Base-by-base conservation (phyloP, 2,329 filamentous ascomycete species). In the Ceratocystis ficicola region DNA sequence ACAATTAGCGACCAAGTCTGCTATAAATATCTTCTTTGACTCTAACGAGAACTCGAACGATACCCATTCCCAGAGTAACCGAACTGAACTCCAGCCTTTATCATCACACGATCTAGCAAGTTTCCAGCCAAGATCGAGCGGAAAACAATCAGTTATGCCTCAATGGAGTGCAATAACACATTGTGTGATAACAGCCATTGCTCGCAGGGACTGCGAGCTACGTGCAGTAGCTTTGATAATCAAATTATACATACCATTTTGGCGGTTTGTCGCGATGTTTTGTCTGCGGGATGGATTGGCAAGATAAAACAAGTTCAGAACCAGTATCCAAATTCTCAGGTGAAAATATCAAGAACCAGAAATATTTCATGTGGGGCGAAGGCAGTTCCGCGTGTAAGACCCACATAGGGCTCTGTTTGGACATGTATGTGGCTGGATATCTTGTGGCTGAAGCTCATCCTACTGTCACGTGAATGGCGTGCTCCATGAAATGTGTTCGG, bases 1-100 rank as follows among this genome's bases (percentile, higher is more conserved):
- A 95, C 68, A 67, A 90, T 95, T 89, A 96, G 91, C 88, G 80
- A 84, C 82, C 85, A 84, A 86, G 84, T 87, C 87, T 82, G 86
- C 85, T 80, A 79, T 80, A 81, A 82, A 78, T 76, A 83, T 89
- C 87, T 90, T 89, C 65, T 62, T 69, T 88, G 80, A 88, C 90
- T 95, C 90, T 95, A 95, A 81, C 87, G 90, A 94, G 88, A 83
- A 71, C 71, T 79, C 61, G 44, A 50, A 50, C 44, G 22, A 28
- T 48, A 36, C 30, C 44, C 44, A 48, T 63, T 62, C 20, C 3
- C 44, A 50, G 25, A 7, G n/a, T 22, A 48, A 20, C 57, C 36
- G 62, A 64, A 61, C 44, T 50, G 57, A 66, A 63, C 66, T 68
- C 66, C 66, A 68, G 66, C 59, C 66, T 50, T 66, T 30, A 66